Evolutionary conservation across 768 basidiomycete species (phyloP).

Genomic region (Boletus fagicola): DNA sequence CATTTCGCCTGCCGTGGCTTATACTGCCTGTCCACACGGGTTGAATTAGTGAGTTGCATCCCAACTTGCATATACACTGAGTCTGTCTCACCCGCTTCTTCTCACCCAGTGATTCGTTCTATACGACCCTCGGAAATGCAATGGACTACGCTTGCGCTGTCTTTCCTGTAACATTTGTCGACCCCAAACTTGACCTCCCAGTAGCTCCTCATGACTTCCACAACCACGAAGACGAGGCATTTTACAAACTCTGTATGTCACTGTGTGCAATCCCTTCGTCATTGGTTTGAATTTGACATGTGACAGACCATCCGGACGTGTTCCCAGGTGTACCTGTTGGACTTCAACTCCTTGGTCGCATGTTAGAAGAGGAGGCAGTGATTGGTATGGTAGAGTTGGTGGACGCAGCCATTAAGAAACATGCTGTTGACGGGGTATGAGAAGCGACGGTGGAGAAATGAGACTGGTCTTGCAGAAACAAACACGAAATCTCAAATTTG

Average conservation of each 20-base stretch:
- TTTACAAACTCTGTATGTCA: slow-evolving; percentile 46
- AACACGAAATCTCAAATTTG: neutral
- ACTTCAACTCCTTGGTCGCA: slow-evolving; percentile 48
- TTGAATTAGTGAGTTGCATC: slow-evolving; percentile 36
- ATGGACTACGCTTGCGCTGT: slow-evolving; percentile 44
- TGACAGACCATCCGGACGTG: slow-evolving; percentile 43
- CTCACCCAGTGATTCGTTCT: slow-evolving; percentile 36
- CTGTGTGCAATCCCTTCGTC: neutral
- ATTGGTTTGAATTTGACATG: neutral
- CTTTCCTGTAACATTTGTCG: slow-evolving; percentile 50
- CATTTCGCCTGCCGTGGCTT: slow-evolving; percentile 45
- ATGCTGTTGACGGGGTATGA: neutral
- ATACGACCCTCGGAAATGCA: slow-evolving; percentile 47
- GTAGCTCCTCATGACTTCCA: slow-evolving; percentile 39
- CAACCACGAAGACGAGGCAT: slow-evolving; percentile 42
- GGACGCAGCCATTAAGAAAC: slow-evolving; percentile 35
- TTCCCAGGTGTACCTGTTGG: slow-evolving; percentile 46
- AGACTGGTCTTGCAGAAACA: neutral
- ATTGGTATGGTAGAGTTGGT: slow-evolving; percentile 48
- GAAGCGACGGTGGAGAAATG: neutral
- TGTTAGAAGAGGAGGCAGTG: slow-evolving; percentile 53
- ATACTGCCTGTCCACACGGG: slow-evolving; percentile 46
- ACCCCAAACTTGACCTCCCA: slow-evolving; percentile 39
- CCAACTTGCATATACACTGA: slow-evolving; percentile 7
- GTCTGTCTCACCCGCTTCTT: slow-evolving; percentile 15